Evolutionary conservation across 2,329 filamentous ascomycete species (phyloP).

Genomic region (Ustulina deusta): DNA sequence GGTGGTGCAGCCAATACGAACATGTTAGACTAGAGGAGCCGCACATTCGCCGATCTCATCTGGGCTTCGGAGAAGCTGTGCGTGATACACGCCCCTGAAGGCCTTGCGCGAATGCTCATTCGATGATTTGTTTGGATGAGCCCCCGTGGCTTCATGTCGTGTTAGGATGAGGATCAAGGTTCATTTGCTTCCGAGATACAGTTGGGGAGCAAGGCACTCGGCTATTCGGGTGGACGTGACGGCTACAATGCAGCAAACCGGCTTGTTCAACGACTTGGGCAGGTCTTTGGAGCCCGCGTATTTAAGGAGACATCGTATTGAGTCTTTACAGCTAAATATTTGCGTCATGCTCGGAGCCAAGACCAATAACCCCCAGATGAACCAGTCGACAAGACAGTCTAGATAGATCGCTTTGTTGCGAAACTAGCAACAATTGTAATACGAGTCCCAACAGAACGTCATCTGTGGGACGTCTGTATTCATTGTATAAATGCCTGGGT

Average conservation of each 20-base stretch:
- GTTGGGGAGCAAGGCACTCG: slow-evolving; percentile 15
- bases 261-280: slow-evolving; percentile 18
- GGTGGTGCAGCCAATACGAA: slow-evolving; percentile 13
- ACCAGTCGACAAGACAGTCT: background rate
- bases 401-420: background rate
- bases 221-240: slow-evolving; percentile 24
- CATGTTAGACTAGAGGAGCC: slow-evolving; percentile 2
- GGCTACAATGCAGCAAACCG: slow-evolving; percentile 19
- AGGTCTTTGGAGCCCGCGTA: slow-evolving; percentile 8
- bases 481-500: slow-evolving; percentile 3
- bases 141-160: slow-evolving; percentile 20
- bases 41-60: slow-evolving; percentile 9
- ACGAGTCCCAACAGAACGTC: background rate
- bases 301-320: slow-evolving; percentile 7
- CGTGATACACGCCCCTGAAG: slow-evolving; percentile 1
- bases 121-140: slow-evolving; percentile 1
- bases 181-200: slow-evolving; percentile 22
- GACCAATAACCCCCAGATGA: background rate
- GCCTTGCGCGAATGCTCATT: slow-evolving; percentile 3
- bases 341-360: background rate
- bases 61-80: slow-evolving; percentile 1
- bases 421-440: background rate
- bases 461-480: slow-evolving; percentile 7
- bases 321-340: slow-evolving; percentile 6
- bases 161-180: slow-evolving; percentile 4